These are phyloP conservation scores for Vitis riparia DNA, from an alignment of 164 flowering plant genomes.

Conservation along the genomic window DNA sequence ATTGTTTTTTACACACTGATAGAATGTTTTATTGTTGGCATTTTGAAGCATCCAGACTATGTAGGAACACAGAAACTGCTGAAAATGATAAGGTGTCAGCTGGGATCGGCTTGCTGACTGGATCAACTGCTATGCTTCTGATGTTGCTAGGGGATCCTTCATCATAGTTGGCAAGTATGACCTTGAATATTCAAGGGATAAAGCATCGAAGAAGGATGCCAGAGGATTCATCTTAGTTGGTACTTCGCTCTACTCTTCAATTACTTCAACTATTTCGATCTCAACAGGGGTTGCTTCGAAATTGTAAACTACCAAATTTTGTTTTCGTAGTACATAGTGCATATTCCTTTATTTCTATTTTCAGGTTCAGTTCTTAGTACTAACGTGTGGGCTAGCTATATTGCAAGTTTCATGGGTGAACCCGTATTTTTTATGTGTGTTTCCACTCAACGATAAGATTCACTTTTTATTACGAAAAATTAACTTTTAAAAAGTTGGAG, in stretches of 20 bases:
- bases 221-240: too few relatives aligned
- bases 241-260: too few relatives aligned
- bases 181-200: too few relatives aligned
- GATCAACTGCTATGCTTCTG: not conserved
- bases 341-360: not conserved
- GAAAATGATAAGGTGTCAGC: not conserved
- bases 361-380: slow-evolving; percentile 19
- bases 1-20: not conserved
- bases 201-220: too few relatives aligned
- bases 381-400: slow-evolving; percentile 8
- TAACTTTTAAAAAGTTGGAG: too few relatives aligned
- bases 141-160: not conserved
- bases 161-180: not conserved
- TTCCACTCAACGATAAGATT: too few relatives aligned
- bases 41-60: not conserved
- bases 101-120: not conserved
- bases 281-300: too few relatives aligned
- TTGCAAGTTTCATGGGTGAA: slow-evolving; percentile 20
- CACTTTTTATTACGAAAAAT: too few relatives aligned
- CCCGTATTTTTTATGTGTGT: too few relatives aligned
- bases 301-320: too few relatives aligned
- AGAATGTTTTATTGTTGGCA: not conserved
- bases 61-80: not conserved
- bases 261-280: too few relatives aligned
- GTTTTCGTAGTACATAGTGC: too few relatives aligned